Evolutionary conservation across 2,329 filamentous ascomycete species (phyloP), one percentile per base, ranked within the genome.

Genomic region (Metarhizium guizhouense): DNA sequence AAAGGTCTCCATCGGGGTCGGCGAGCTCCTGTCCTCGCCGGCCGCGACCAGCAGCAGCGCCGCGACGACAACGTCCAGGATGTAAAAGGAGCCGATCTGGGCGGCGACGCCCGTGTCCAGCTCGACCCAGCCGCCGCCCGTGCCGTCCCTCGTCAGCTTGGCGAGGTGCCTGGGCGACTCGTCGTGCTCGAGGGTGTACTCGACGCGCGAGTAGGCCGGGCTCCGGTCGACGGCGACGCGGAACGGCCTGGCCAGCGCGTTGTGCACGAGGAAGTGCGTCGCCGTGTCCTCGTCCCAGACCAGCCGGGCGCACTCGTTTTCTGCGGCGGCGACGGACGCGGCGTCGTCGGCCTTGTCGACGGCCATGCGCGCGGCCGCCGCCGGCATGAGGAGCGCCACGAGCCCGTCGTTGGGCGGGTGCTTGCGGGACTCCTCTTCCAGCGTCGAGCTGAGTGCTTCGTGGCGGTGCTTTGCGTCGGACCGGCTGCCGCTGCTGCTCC

Each of bases 321-420:
- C 83, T 0, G 86, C 86, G 38, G 84, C 80, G 56, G 77, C 76
- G 4, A 84, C 76, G 10, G 85, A 78, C 0, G 78, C 74, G 2
- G 79, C 74, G 64, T 87, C 83, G 47, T 79, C 75, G 3, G 84
- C 72, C 30, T 79, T 76, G 56, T 86, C 83, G 1, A 84, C 72
- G 1, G 83, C 85, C 67, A 84, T 78, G 48, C 79, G 81, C 0
- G 84, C 81, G 13, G 85, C 84, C 0, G 84, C 81, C 1, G 75
- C 72, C 1, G 88, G 87, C 70, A 88, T 88, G 14, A 88, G 77
- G 1, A 85, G 74, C 1, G 87, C 86, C 6, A 91, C 79, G 0
- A 86, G 76, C 1, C 83, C 83, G 64, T 86, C 82, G 47, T 81
- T 75, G 6, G 82, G 82, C 13, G 74, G 76, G 53, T 80, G 74